These are phyloP conservation scores for Mycoemilia scoparia DNA, from an alignment of 192 early-diverging fungal genomes.

Conservation along the genomic window DNA sequence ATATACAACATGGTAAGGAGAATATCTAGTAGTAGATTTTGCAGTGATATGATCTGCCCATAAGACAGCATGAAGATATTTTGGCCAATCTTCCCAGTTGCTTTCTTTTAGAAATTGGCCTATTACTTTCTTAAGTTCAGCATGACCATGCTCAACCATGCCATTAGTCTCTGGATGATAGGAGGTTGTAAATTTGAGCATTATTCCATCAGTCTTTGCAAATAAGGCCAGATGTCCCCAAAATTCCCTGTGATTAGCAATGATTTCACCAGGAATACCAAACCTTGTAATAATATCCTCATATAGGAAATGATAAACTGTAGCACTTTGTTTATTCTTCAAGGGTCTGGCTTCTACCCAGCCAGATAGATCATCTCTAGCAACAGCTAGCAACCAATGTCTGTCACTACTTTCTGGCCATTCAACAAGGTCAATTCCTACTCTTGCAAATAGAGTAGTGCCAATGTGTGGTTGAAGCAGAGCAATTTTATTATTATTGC, in stretches of 20 bases:
- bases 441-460: constrained; percentile 1
- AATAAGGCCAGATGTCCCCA: background rate
- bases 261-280: constrained; percentile 2
- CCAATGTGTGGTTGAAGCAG: constrained; percentile 1
- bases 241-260: constrained; percentile 1
- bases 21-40: background rate
- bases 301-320: too few relatives aligned
- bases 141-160: constrained; percentile 3
- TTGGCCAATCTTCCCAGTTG: background rate
- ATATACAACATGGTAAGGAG: constrained; percentile 2
- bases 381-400: too few relatives aligned
- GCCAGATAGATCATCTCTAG: too few relatives aligned
- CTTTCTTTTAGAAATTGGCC: background rate
- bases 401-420: too few relatives aligned
- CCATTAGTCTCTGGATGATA: constrained; percentile 3
- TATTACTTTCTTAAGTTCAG: background rate
- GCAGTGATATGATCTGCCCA: constrained; percentile 4
- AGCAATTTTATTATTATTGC: background rate
- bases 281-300: too few relatives aligned
- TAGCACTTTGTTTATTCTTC: too few relatives aligned
- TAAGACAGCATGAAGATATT: background rate
- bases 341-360: too few relatives aligned
- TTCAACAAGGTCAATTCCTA: too few relatives aligned
- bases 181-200: constrained; percentile 1
- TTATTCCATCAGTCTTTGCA: constrained; percentile 1